Percentiles rank a stretch among this genome's conserved stretches.
phyloP scores from a whole-genome alignment of 345 rosid species.

The Eucalyptus decipiens region DNA sequence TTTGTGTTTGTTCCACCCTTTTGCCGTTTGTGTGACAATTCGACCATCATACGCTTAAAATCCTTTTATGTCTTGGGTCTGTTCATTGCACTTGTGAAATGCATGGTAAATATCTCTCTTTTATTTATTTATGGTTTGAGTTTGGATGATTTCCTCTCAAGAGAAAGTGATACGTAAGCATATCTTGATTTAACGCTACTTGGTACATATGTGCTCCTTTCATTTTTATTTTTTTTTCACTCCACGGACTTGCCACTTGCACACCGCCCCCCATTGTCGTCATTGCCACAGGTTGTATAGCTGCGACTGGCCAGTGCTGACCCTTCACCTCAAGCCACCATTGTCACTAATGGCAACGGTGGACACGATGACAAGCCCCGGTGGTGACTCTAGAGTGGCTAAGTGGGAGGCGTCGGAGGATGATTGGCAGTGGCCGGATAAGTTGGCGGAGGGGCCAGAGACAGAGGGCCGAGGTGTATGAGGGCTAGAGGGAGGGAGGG shows the following conservation, averaged over 20 bases:
- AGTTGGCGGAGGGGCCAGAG: background rate
- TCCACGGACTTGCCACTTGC: background rate
- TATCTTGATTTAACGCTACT: background rate
- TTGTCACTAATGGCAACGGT: background rate
- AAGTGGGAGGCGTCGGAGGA: background rate
- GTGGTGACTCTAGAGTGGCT: background rate
- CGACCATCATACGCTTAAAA: background rate
- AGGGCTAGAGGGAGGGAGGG: background rate
- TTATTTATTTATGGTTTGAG: background rate
- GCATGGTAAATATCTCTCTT: background rate
- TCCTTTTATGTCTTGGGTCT: background rate
- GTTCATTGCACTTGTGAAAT: background rate
- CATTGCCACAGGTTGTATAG: background rate
- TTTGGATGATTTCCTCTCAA: background rate
- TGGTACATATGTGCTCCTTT: background rate
- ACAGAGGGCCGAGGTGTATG: background rate
- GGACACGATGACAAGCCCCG: background rate
- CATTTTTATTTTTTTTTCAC: background rate
- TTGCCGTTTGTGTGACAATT: background rate
- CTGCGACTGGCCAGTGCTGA: background rate
- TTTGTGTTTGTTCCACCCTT: background rate
- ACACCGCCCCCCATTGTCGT: background rate
- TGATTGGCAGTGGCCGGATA: background rate
- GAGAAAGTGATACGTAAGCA: background rate
- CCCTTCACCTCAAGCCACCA: background rate